A percentile compares a stretch with the other conserved stretches of the same genome.
These are phyloP conservation scores for Termitomyces sp. DNA, from an alignment of 768 basidiomycete species.

Conservation along the genomic window DNA sequence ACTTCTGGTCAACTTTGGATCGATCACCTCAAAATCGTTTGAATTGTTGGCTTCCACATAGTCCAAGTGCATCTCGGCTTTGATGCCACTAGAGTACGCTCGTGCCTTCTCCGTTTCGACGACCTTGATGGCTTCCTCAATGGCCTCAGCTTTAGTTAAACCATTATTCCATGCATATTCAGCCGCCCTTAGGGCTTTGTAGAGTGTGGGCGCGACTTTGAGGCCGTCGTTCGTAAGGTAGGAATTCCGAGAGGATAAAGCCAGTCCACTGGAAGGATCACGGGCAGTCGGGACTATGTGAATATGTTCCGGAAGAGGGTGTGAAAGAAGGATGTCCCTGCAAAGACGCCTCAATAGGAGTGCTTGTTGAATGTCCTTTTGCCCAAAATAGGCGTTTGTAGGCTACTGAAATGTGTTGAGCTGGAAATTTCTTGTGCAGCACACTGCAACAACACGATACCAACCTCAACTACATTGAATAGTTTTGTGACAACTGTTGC, in stretches of 20 bases:
- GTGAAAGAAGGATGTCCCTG: slow-evolving; percentile 73
- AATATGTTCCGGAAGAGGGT: slow-evolving; percentile 68
- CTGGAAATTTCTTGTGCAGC: not conserved
- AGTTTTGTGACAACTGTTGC: slow-evolving; percentile 93
- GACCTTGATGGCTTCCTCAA: slow-evolving; percentile 35
- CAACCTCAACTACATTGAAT: slow-evolving; percentile 86
- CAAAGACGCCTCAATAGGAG: slow-evolving; percentile 75
- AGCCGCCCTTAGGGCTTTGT: slow-evolving; percentile 60
- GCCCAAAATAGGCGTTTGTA: slow-evolving; percentile 90
- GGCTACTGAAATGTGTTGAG: slow-evolving; percentile 46
- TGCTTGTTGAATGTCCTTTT: slow-evolving; percentile 98
- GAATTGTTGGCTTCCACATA: slow-evolving; percentile 89
- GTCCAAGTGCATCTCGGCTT: slow-evolving; percentile 61
- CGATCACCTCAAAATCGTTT: slow-evolving; percentile 62
- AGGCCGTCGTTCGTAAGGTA: slow-evolving; percentile 70
- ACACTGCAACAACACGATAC: slow-evolving; percentile 13
- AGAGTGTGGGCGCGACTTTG: slow-evolving; percentile 59
- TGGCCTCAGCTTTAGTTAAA: slow-evolving; percentile 41
- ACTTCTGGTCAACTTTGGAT: slow-evolving; percentile 20
- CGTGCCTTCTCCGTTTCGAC: slow-evolving; percentile 26
- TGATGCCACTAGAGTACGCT: slow-evolving; percentile 25
- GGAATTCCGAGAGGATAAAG: slow-evolving; percentile 86
- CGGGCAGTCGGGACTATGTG: slow-evolving; percentile 87
- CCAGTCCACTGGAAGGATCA: slow-evolving; percentile 58
- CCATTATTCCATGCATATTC: slow-evolving; percentile 49